These are phyloP conservation scores for Kwoniella dendrophila DNA, from an alignment of 768 basidiomycete species.

Conservation along the genomic window DNA sequence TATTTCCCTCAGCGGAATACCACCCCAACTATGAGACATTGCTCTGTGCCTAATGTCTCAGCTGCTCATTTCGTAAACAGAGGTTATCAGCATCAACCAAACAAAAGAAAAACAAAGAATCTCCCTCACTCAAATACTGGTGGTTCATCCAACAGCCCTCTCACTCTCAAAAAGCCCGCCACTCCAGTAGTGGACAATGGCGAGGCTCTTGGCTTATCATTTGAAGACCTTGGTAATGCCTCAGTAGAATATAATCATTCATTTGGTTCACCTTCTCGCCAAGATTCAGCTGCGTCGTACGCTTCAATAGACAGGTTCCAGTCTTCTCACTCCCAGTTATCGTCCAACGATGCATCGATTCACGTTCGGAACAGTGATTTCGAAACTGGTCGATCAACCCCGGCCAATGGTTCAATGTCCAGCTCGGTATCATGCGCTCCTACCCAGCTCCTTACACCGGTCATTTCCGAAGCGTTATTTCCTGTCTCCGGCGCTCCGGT, in stretches of 20 bases:
- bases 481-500: background rate
- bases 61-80: slow-evolving; percentile 25
- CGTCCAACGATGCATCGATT: background rate
- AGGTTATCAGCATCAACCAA: slow-evolving; percentile 16
- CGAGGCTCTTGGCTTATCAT: slow-evolving; percentile 24
- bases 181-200: background rate
- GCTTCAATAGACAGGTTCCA: slow-evolving; percentile 18
- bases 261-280: slow-evolving; percentile 7
- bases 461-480: slow-evolving; percentile 2
- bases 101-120: slow-evolving; percentile 16
- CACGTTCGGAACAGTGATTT: background rate
- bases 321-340: background rate
- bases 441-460: slow-evolving; percentile 19
- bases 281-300: slow-evolving; percentile 12
- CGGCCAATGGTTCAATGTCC: slow-evolving; percentile 9
- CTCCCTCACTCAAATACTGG: slow-evolving; percentile 6
- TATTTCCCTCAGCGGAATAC: slow-evolving; percentile 45
- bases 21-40: slow-evolving; percentile 45
- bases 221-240: slow-evolving; percentile 22
- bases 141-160: slow-evolving; percentile 1
- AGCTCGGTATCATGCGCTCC: slow-evolving; percentile 17
- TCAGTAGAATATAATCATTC: background rate
- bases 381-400: slow-evolving; percentile 6
- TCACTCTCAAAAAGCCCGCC: slow-evolving; percentile 18
- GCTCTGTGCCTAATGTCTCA: slow-evolving; percentile 24